These are phyloP conservation scores for Oxyria digyna DNA, from an alignment of 148 eudicot species.

Conservation along the genomic window DNA sequence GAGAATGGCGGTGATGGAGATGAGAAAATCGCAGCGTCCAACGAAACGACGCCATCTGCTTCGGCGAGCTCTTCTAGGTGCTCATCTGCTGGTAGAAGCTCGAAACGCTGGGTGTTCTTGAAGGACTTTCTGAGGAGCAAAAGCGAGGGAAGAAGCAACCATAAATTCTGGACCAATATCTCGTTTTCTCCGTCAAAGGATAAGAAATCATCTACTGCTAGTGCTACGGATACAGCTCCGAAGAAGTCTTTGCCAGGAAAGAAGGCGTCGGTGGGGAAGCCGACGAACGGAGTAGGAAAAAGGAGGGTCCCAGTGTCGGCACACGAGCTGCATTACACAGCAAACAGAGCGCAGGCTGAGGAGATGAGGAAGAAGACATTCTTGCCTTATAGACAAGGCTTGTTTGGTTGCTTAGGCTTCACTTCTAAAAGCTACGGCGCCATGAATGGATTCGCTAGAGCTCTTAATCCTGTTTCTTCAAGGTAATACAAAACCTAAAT, in stretches of 20 bases:
- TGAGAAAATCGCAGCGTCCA: slow-evolving; percentile 8
- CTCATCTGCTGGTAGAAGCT: slow-evolving; percentile 66
- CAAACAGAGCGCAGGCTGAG: slow-evolving; percentile 84
- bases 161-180: slow-evolving; percentile 59
- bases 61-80: slow-evolving; percentile 74
- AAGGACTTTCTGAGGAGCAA: slow-evolving; percentile 83
- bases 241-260: slow-evolving; percentile 5
- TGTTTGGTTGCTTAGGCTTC: slow-evolving; percentile 81
- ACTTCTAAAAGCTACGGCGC: slow-evolving; percentile 80
- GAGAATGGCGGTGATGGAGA: background rate
- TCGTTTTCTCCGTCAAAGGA: slow-evolving; percentile 57
- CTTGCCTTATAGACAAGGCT: slow-evolving; percentile 86
- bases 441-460: slow-evolving; percentile 67
- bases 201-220: slow-evolving; percentile 13
- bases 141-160: slow-evolving; percentile 66
- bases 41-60: slow-evolving; percentile 32
- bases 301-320: slow-evolving; percentile 38
- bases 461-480: slow-evolving; percentile 77
- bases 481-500: slow-evolving; percentile 24
- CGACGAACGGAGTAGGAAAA: slow-evolving; percentile 36
- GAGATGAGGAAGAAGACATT: slow-evolving; percentile 94
- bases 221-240: background rate
- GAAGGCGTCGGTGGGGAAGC: slow-evolving; percentile 14
- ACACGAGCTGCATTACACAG: slow-evolving; percentile 78
- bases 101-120: slow-evolving; percentile 73